These are phyloP conservation scores for Dioscorea cayenensis DNA, from an alignment of 116 monocot species.

Conservation along the genomic window DNA sequence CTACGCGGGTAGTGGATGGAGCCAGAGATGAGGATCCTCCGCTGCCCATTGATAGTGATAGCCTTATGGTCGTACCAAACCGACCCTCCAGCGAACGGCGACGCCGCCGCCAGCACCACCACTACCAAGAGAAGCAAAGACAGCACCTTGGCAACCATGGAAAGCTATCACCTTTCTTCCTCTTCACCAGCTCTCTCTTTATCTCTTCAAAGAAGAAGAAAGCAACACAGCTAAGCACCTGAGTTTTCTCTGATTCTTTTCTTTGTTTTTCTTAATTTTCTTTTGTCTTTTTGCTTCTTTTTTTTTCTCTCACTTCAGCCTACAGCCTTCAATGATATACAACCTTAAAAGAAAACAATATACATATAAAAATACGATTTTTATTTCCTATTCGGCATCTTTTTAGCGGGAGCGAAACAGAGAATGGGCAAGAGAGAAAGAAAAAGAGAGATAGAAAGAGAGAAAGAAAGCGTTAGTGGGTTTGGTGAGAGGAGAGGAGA, in stretches of 20 bases:
- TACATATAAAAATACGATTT: no score
- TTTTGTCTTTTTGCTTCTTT: background rate
- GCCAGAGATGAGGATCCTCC: constrained; percentile 43
- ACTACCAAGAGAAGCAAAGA: background rate
- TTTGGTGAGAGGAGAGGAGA: background rate
- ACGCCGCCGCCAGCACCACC: constrained; percentile 4
- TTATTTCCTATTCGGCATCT: no score
- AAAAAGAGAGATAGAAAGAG: no score
- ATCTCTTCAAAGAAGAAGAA: background rate
- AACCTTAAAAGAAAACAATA: no score
- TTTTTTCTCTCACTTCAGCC: background rate
- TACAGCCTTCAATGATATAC: background rate
- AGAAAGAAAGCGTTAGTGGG: background rate
- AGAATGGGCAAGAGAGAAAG: background rate
- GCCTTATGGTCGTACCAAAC: constrained; percentile 42
- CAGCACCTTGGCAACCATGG: background rate
- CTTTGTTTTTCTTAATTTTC: background rate
- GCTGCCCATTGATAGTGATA: constrained; percentile 31
- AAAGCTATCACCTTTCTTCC: background rate
- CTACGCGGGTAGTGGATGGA: constrained; percentile 49
- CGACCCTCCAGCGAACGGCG: background rate
- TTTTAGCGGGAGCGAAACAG: no score
- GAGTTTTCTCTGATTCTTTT: background rate
- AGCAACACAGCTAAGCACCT: background rate
- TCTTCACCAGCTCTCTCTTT: background rate